These are phyloP conservation scores for Mycocentrospora acerina DNA, from an alignment of 2,329 filamentous ascomycete species.

Conservation along the genomic window DNA sequence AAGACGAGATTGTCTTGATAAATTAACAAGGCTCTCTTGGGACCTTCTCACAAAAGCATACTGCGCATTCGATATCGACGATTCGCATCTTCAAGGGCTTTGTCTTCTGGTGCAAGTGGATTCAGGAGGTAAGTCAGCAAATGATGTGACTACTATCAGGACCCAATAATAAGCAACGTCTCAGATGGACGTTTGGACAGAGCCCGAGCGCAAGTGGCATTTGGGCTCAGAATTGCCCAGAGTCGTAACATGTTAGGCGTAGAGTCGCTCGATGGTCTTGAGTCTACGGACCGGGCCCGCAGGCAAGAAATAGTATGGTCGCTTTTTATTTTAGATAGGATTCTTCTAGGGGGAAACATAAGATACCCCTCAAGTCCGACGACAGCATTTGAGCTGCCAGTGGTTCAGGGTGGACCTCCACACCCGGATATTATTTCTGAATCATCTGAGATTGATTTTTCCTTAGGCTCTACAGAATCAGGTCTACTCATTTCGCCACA, in stretches of 20 bases:
- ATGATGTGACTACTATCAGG: background rate
- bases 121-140: conserved; percentile 3
- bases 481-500: conserved; percentile 2
- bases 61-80: conserved; percentile 6
- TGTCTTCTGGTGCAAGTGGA: conserved; percentile 7
- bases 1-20: conserved; percentile 1
- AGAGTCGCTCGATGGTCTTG: background rate
- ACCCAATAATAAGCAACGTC: background rate
- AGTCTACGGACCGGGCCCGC: conserved; percentile 2
- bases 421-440: conserved; percentile 1
- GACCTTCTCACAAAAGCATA: conserved; percentile 5
- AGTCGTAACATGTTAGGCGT: conserved; percentile 2
- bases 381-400: conserved; percentile 3
- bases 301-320: conserved; percentile 9
- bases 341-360: conserved; percentile 6
- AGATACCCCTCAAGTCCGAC: conserved; percentile 2
- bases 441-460: conserved; percentile 1
- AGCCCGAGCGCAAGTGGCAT: conserved; percentile 5
- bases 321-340: conserved; percentile 9
- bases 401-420: conserved; percentile 3
- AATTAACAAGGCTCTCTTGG: conserved; percentile 6
- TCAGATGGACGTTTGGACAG: conserved; percentile 4
- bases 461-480: conserved; percentile 4
- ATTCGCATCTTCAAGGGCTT: conserved; percentile 5
- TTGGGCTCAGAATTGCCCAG: conserved; percentile 5